Conservation (phyloP, 352 stramenopile genomes). For the Globisporangium acanthophoron region DNA sequence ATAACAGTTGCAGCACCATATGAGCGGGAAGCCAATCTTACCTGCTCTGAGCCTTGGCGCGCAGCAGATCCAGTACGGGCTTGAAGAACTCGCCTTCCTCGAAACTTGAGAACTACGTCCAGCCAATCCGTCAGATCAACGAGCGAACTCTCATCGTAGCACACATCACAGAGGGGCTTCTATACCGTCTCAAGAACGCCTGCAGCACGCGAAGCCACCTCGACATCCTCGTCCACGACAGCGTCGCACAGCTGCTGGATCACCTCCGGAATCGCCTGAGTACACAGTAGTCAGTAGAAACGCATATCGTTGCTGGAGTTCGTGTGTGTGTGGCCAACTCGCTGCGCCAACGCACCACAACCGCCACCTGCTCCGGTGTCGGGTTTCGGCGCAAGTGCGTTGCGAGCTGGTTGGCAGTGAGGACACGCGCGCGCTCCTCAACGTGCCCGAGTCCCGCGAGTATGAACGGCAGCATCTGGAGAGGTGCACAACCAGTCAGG, state of each 20-base stretch:
- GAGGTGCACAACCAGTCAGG: background rate
- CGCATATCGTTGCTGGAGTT: background rate
- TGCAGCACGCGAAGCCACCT: conserved; percentile 57
- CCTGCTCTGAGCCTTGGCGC: conserved; percentile 38
- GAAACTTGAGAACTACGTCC: conserved; percentile 35
- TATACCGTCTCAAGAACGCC: conserved; percentile 47
- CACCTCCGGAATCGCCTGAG: conserved; percentile 39
- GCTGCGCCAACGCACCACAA: conserved; percentile 31
- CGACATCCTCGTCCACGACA: conserved; percentile 64
- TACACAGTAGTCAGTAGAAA: background rate
- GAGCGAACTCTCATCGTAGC: background rate
- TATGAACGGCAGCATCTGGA: conserved; percentile 72
- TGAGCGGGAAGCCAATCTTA: conserved; percentile 12
- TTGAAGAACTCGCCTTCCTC: conserved; percentile 34
- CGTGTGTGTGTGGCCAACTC: background rate
- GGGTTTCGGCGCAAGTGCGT: conserved; percentile 52
- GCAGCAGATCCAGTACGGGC: conserved; percentile 46
- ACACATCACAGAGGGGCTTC: conserved; percentile 5
- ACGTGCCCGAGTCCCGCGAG: conserved; percentile 58
- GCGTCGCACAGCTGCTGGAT: conserved; percentile 52
- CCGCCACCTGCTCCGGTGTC: conserved; percentile 36
- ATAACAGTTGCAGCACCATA: conserved; percentile 2
- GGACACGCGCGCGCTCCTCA: conserved; percentile 47
- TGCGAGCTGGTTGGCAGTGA: conserved; percentile 73
- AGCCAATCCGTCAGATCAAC: background rate